phyloP scores from a whole-genome alignment of 2,329 filamentous ascomycete species.

The Xylariales sp. region DNA sequence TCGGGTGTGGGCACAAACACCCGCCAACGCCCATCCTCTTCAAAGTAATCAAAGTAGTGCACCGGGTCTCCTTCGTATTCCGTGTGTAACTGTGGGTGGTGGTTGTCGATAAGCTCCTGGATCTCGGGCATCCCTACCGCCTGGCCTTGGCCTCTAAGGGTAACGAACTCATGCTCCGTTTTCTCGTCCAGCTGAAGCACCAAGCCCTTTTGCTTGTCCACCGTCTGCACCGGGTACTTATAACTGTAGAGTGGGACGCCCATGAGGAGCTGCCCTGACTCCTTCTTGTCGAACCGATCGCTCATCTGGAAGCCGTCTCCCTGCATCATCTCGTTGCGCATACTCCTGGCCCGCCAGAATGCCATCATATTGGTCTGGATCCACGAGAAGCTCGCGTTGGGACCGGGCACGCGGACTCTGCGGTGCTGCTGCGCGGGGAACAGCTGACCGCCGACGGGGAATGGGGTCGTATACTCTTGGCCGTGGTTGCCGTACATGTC shows the following conservation, averaged over 20 bases:
- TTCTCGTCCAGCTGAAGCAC: neutral
- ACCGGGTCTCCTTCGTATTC: neutral
- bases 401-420: constrained; percentile 3
- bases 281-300: constrained; percentile 1
- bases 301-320: constrained; percentile 5
- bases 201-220: neutral
- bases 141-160: neutral
- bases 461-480: constrained; percentile 2
- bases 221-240: constrained; percentile 11
- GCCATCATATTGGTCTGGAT: constrained; percentile 1
- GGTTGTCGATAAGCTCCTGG: neutral
- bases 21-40: constrained; percentile 2
- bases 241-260: constrained; percentile 16
- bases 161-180: neutral
- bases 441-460: neutral
- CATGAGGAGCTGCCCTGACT: constrained; percentile 12
- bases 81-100: neutral
- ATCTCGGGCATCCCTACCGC: neutral
- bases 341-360: neutral
- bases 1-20: constrained; percentile 1
- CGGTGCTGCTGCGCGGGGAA: neutral
- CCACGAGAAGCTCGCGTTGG: neutral
- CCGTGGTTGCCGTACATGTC: constrained; percentile 15
- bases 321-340: neutral
- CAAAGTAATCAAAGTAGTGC: constrained; percentile 3